A percentile compares a stretch with the other conserved stretches of the same genome.
These are phyloP conservation scores for Aureobasidium sp. DNA, from an alignment of 2,329 filamentous ascomycete species.

Conservation along the genomic window DNA sequence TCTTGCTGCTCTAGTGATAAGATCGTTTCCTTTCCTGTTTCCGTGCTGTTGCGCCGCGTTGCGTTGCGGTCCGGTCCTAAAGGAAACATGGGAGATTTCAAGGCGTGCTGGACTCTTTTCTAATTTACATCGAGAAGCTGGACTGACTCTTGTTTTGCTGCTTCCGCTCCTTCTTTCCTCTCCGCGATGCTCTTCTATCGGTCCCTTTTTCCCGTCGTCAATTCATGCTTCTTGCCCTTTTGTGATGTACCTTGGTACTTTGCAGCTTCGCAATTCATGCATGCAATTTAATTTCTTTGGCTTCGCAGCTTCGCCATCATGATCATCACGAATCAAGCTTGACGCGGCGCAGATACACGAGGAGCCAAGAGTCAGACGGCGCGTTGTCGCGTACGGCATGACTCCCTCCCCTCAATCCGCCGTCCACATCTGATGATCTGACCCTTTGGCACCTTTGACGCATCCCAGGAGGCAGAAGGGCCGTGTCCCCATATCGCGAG, in stretches of 20 bases:
- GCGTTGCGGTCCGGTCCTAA: neutral
- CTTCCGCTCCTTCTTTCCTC: neutral
- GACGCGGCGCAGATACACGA: slow-evolving; percentile 3
- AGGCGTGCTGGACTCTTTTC: neutral
- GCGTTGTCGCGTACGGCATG: slow-evolving; percentile 10
- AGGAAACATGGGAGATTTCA: neutral
- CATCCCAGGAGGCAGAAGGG: slow-evolving; percentile 2
- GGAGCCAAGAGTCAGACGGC: slow-evolving; percentile 11
- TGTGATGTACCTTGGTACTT: neutral
- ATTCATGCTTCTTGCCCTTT: slow-evolving; percentile 1
- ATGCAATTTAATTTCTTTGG: slow-evolving; percentile 11
- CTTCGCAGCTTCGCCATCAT: neutral
- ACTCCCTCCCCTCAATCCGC: neutral
- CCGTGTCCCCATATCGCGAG: slow-evolving; percentile 10
- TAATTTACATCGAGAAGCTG: neutral
- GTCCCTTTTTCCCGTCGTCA: neutral
- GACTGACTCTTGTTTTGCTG: neutral
- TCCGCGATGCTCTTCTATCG: neutral
- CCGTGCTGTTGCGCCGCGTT: neutral
- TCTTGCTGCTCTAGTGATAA: neutral
- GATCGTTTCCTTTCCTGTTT: neutral
- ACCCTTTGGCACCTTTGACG: neutral
- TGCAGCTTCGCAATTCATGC: neutral
- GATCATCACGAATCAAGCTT: slow-evolving; percentile 1
- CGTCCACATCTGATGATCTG: slow-evolving; percentile 8